Percentiles rank a stretch among this genome's conserved stretches.
These are phyloP conservation scores for Pseudocercospora musae DNA, from an alignment of 2,329 filamentous ascomycete species.

Conservation along the genomic window DNA sequence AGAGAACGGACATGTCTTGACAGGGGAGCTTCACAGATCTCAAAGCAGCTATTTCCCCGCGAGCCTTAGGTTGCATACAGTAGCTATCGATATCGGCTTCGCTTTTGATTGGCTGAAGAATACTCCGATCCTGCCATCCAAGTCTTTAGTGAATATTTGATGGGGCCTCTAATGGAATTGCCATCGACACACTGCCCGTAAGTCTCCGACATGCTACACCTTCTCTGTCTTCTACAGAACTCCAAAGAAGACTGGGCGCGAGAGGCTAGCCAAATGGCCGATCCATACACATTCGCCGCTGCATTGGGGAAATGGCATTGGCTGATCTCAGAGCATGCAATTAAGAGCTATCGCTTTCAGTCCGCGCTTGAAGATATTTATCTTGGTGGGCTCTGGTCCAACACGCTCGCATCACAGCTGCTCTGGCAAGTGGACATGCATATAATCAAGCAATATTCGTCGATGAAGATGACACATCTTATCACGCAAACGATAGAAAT, in stretches of 20 bases:
- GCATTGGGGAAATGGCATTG: too few relatives aligned
- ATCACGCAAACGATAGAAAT: too few relatives aligned
- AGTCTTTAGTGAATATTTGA: background rate
- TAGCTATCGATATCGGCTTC: background rate
- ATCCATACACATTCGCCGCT: constrained; percentile 2
- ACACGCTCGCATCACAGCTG: background rate
- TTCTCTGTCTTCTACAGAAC: constrained; percentile 8
- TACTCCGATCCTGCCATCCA: too few relatives aligned
- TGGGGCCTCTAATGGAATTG: background rate
- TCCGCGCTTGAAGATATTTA: background rate
- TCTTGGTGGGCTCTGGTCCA: background rate
- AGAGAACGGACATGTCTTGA: background rate
- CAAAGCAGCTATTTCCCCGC: background rate
- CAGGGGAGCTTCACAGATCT: background rate
- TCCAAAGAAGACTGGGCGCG: constrained; percentile 5
- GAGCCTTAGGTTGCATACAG: background rate
- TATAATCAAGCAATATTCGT: background rate
- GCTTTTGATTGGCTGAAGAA: background rate
- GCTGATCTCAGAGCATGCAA: too few relatives aligned
- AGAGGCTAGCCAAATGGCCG: constrained; percentile 4
- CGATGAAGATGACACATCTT: background rate
- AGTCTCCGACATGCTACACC: background rate
- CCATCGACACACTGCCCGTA: background rate
- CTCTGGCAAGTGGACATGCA: background rate
- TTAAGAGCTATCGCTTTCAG: background rate